These are phyloP conservation scores for Cutaneotrichosporon cutaneum DNA, from an alignment of 1,284 basidiomycete genomes.

Conservation along the genomic window DNA sequence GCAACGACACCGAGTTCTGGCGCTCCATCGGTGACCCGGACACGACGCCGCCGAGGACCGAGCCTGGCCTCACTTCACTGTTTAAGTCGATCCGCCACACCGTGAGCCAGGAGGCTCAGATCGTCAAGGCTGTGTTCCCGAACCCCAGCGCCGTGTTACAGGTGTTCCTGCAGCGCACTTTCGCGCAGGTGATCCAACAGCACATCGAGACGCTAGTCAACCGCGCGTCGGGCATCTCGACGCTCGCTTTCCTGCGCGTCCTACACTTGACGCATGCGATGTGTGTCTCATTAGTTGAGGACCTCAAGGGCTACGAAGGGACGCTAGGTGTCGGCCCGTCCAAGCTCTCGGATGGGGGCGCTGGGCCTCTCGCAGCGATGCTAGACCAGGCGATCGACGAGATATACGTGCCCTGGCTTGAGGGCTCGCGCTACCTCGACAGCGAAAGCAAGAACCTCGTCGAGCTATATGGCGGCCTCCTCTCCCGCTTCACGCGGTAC, in stretches of 20 bases:
- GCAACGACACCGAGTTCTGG: conserved; percentile 71
- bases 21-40: conserved; percentile 74
- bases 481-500: conserved; percentile 78
- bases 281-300: conserved; percentile 78
- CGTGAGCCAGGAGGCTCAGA: conserved; percentile 93
- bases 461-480: conserved; percentile 73
- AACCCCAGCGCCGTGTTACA: conserved; percentile 98
- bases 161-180: conserved; percentile 95
- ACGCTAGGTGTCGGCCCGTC: conserved; percentile 56
- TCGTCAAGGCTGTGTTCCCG: conserved; percentile 97
- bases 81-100: conserved; percentile 86
- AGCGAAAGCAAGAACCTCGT: conserved; percentile 83
- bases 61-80: conserved; percentile 74
- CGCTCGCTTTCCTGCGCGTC: conserved; percentile 86
- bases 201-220: conserved; percentile 83
- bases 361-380: conserved; percentile 67
- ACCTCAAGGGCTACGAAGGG: conserved; percentile 88
- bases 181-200: conserved; percentile 96
- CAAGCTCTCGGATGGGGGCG: conserved; percentile 17
- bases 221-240: conserved; percentile 70
- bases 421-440: conserved; percentile 88
- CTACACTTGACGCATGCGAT: conserved; percentile 83
- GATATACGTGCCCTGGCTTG: conserved; percentile 90
- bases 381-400: conserved; percentile 94
- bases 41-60: conserved; percentile 70